Evolutionary conservation across 2,329 filamentous ascomycete genomes (phyloP), one percentile per base, ranked within the genome.

Genomic region (Xylariaceae sp.): DNA sequence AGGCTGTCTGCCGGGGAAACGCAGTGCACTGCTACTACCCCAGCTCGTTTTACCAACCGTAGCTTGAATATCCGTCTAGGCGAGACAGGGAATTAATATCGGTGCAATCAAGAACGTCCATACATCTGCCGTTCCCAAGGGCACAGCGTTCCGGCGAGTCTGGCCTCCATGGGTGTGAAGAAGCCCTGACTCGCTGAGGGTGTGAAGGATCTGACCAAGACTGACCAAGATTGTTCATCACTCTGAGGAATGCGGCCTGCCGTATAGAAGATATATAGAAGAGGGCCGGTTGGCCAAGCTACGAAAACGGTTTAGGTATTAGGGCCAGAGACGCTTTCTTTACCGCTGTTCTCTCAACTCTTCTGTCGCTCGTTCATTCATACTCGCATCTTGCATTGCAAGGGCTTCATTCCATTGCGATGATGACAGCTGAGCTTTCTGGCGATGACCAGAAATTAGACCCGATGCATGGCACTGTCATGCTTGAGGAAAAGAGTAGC

Each of bases 401-500:
- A 48, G 31, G 45, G 45, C 40, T 50, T 28, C 13, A 17, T 5
- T 39, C 16, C 51, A 56, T 56, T 53, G 58, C 45, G 51, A 65
- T 66, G 62, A 60, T 55, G 50, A 55, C 50, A 43, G 55, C 57
- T 54, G 49, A 56, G 42, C 22, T 28, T 28, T 28, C 22, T 7
- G 22, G 22, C 22, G 22, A 28, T 28, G 22, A 28, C 22, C 22
- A 28, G 4, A 28, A 28, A 7, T 28, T 28, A 7, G 22, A 28
- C 22, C 22, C 22, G 22, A 28, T 28, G 22, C 22, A 55, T 18
- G 59, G 61, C n/a, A 55, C 61, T 28, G 51, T 64, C 36, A 44
- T 59, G 49, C 48, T 63, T 41, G 65, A 66, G 42, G 58, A 57
- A 31, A 65, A 62, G 60, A 65, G 64, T 45, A 59, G 65, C 28